Evolutionary conservation across 768 basidiomycete species (phyloP).

Genomic region (Russula brevipes): DNA sequence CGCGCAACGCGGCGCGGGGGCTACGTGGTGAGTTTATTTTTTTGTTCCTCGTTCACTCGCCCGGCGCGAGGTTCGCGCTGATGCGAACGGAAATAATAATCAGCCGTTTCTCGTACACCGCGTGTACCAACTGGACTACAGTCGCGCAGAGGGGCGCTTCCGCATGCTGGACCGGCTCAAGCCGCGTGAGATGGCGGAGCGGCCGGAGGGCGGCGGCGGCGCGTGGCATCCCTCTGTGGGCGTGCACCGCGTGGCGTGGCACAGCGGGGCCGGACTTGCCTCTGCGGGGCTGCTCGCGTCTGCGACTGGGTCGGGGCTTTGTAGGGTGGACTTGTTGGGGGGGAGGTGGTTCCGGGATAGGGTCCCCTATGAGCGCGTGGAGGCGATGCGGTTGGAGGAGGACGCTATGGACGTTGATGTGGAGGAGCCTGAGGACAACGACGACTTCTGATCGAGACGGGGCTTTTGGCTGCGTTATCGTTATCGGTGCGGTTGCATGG

Average conservation of each 20-base stretch:
- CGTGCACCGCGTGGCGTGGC: slow-evolving; percentile 79
- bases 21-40: slow-evolving; percentile 51
- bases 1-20: slow-evolving; percentile 66
- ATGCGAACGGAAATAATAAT: not conserved
- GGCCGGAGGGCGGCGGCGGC: slow-evolving; percentile 39
- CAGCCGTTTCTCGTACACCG: slow-evolving; percentile 75
- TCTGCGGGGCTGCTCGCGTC: slow-evolving; percentile 62
- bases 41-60: not conserved
- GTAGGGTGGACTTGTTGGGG: slow-evolving; percentile 72
- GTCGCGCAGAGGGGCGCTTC: slow-evolving; percentile 63
- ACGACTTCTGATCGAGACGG: slow-evolving; percentile 22
- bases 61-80: not conserved
- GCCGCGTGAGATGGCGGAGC: slow-evolving; percentile 58
- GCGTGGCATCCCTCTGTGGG: slow-evolving; percentile 79
- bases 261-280: slow-evolving; percentile 63
- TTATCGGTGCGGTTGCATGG: too few relatives aligned
- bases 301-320: slow-evolving; percentile 79
- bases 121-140: slow-evolving; percentile 86
- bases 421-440: slow-evolving; percentile 38
- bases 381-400: slow-evolving; percentile 54
- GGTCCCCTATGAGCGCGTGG: slow-evolving; percentile 61
- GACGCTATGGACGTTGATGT: slow-evolving; percentile 30
- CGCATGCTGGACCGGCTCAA: slow-evolving; percentile 86
- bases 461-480: too few relatives aligned
- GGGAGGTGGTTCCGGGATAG: slow-evolving; percentile 70